Conservation (phyloP, 2,329 filamentous ascomycete species). For the Tolypocladium paradoxum region DNA sequence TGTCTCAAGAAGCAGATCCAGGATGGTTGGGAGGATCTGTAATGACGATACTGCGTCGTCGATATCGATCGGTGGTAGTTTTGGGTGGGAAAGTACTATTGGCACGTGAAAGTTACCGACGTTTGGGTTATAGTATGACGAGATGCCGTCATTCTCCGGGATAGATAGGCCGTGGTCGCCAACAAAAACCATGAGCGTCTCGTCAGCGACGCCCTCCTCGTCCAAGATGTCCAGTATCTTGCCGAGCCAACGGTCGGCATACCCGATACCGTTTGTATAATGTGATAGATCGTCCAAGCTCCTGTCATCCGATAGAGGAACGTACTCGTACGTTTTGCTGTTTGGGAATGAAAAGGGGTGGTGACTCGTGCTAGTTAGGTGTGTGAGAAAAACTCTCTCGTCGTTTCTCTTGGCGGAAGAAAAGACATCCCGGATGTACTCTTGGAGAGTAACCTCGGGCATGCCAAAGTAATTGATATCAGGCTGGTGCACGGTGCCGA, state of each 20-base stretch:
- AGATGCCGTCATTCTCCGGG: constrained; percentile 18
- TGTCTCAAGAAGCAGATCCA: constrained; percentile 22
- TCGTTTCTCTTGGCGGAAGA: constrained; percentile 16
- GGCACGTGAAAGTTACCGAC: constrained; percentile 23
- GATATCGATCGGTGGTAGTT: constrained; percentile 20
- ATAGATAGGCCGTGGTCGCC: constrained; percentile 23
- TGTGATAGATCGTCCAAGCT: constrained; percentile 18
- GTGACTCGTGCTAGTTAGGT: constrained; percentile 24
- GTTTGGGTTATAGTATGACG: constrained; percentile 21
- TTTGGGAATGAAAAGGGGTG: constrained; percentile 20
- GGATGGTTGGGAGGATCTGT: constrained; percentile 22
- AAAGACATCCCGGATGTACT: constrained; percentile 21
- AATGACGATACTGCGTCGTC: constrained; percentile 19
- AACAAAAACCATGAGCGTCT: constrained; percentile 20
- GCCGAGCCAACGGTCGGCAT: constrained; percentile 21
- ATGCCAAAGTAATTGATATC: constrained; percentile 25
- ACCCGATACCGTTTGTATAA: constrained; percentile 21
- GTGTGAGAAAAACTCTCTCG: constrained; percentile 21
- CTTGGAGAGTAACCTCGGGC: constrained; percentile 17
- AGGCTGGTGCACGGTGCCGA: constrained; percentile 13
- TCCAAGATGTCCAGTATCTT: constrained; percentile 19
- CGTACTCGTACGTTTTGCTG: constrained; percentile 11
- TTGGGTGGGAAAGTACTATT: constrained; percentile 21
- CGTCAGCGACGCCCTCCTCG: constrained; percentile 17
- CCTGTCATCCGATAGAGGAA: constrained; percentile 13